Conservation (phyloP, 345 rosid species). For the Geranium rotundifolium region DNA sequence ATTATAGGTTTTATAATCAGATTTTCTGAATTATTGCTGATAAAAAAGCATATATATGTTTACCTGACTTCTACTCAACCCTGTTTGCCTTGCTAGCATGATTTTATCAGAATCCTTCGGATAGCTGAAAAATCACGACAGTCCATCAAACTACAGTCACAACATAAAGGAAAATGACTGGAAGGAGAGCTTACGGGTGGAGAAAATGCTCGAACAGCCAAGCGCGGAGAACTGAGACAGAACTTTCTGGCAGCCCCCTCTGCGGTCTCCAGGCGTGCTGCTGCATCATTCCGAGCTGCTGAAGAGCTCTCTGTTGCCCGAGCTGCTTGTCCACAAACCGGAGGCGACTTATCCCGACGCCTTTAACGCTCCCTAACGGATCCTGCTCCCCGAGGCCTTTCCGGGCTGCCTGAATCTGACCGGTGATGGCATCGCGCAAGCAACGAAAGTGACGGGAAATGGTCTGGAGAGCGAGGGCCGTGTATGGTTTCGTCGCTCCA, state of each 20-base stretch:
- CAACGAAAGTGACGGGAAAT: slow-evolving; percentile 82
- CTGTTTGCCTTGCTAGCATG: slow-evolving; percentile 87
- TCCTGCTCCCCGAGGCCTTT: slow-evolving; percentile 78
- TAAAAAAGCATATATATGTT: not conserved
- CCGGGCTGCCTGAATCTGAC: slow-evolving; percentile 45
- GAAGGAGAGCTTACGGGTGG: slow-evolving; percentile 32
- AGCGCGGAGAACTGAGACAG: slow-evolving; percentile 86
- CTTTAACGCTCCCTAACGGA: slow-evolving; percentile 35
- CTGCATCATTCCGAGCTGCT: slow-evolving; percentile 87
- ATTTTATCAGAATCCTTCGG: slow-evolving; percentile 87
- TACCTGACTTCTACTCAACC: slow-evolving; percentile 92
- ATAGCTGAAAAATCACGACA: slow-evolving; percentile 35
- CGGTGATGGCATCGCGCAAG: slow-evolving; percentile 61
- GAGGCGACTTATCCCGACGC: slow-evolving; percentile 57
- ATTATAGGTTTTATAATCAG: no score
- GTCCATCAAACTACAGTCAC: slow-evolving; percentile 2
- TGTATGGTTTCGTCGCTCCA: slow-evolving; percentile 87
- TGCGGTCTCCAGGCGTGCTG: slow-evolving; percentile 94
- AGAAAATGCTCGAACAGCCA: slow-evolving; percentile 99
- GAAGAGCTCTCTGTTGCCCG: slow-evolving; percentile 80
- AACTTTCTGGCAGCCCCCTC: slow-evolving; percentile 91
- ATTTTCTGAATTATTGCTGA: no score
- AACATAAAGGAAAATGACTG: no score
- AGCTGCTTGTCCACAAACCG: slow-evolving; percentile 76
- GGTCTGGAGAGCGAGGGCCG: slow-evolving; percentile 77